phyloP scores from a whole-genome alignment of 768 basidiomycete genomes.

The Dacryopinax primogenitus region DNA sequence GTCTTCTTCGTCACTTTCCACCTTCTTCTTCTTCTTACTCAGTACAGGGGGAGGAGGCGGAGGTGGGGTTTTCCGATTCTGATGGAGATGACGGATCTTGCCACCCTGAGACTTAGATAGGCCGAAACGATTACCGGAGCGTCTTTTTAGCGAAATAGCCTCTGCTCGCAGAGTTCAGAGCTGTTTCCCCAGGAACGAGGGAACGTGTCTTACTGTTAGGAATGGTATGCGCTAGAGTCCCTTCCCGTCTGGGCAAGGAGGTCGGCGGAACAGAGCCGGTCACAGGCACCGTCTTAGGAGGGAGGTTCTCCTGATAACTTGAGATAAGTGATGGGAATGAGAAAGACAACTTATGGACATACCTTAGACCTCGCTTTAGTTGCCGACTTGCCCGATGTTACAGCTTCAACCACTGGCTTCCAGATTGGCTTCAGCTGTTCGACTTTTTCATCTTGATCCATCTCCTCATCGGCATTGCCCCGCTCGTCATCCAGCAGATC shows the following conservation, averaged over 20 bases:
- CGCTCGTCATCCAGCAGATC: neutral
- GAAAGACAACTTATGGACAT: too few species aligned
- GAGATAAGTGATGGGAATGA: too few species aligned
- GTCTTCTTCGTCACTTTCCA: neutral
- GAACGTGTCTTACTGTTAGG: neutral
- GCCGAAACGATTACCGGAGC: neutral
- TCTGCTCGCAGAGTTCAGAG: neutral
- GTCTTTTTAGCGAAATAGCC: neutral
- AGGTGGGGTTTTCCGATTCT: neutral
- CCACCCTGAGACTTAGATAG: neutral
- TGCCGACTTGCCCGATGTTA: too few species aligned
- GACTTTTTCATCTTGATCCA: too few species aligned
- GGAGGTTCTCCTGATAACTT: neutral
- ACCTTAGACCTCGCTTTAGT: too few species aligned
- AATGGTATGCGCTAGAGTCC: neutral
- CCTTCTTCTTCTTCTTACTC: constrained; percentile 8
- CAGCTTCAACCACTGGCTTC: too few species aligned
- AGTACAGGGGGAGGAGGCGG: neutral
- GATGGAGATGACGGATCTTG: neutral
- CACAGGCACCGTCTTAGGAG: neutral
- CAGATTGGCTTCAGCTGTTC: too few species aligned
- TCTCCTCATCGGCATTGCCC: neutral
- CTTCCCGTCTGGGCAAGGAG: neutral
- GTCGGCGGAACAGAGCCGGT: neutral
- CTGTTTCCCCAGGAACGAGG: neutral